These are phyloP conservation scores for Scenedesmus sp. DNA, from an alignment of 163 green algal species.

Conservation along the genomic window DNA sequence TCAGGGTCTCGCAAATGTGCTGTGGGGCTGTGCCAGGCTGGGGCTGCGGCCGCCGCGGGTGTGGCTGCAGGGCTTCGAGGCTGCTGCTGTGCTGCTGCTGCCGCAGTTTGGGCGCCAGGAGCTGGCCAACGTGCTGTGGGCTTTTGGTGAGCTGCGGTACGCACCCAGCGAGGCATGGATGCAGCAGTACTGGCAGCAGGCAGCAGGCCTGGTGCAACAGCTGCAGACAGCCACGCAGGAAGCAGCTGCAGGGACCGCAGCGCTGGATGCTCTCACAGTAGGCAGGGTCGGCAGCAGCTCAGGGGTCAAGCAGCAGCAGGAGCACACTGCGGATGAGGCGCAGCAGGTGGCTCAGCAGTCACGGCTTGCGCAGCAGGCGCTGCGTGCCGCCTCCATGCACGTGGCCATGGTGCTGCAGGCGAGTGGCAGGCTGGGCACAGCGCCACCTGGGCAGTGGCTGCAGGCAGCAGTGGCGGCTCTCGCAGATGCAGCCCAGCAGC, in stretches of 20 bases:
- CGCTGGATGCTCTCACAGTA: no score
- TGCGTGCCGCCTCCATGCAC: neutral
- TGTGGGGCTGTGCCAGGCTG: slow-evolving; percentile 28
- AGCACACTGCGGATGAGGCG: neutral
- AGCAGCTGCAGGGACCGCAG: neutral
- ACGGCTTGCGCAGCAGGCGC: neutral
- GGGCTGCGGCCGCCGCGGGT: neutral
- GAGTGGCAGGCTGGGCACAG: neutral
- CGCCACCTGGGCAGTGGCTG: slow-evolving; percentile 13
- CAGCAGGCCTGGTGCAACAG: neutral
- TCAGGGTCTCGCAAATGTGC: slow-evolving; percentile 22
- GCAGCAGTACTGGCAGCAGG: slow-evolving; percentile 24
- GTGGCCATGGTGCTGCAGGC: slow-evolving; percentile 47
- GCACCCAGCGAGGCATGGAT: slow-evolving; percentile 21
- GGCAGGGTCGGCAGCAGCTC: neutral
- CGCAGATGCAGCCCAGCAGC: neutral
- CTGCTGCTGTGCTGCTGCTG: neutral
- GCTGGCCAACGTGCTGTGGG: slow-evolving; percentile 34
- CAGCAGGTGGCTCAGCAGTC: neutral
- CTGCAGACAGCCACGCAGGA: neutral
- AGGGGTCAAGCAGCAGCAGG: no score
- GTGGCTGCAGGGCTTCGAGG: slow-evolving; percentile 51
- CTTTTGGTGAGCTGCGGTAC: slow-evolving; percentile 8
- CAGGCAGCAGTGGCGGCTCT: neutral
- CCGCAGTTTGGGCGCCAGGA: neutral